Evolutionary conservation across 768 basidiomycete genomes (phyloP).

Genomic region (Leccinum barrowsii): DNA sequence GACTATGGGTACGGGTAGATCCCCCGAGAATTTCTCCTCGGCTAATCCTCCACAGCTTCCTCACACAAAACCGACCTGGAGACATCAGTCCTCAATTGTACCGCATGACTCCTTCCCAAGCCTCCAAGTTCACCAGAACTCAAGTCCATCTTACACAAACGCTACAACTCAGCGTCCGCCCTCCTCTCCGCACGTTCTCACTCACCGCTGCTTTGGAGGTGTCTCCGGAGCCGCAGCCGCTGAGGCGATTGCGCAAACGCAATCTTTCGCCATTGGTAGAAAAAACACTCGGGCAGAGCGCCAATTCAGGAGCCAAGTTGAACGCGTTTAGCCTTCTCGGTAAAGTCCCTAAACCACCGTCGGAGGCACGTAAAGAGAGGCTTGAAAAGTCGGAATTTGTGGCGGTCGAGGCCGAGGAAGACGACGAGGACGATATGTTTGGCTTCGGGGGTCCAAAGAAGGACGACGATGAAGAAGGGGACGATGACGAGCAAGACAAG

Average conservation of each 20-base stretch:
- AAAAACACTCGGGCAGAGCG: constrained; percentile 2
- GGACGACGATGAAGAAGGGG: constrained; percentile 52
- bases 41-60: constrained; percentile 46
- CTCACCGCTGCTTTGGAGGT: constrained; percentile 19
- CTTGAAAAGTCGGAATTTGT: constrained; percentile 58
- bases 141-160: constrained; percentile 17
- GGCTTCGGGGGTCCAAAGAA: constrained; percentile 49
- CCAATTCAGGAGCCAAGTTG: constrained; percentile 11
- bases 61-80: constrained; percentile 68
- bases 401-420: constrained; percentile 74
- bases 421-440: constrained; percentile 72
- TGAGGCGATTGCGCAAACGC: constrained; percentile 28
- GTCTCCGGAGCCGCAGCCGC: constrained; percentile 20
- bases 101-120: constrained; percentile 42
- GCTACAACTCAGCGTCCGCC: constrained; percentile 13
- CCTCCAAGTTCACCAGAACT: constrained; percentile 20
- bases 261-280: constrained; percentile 27
- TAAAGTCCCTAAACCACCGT: constrained; percentile 20
- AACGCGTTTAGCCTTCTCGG: constrained; percentile 51
- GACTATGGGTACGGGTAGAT: constrained; percentile 59
- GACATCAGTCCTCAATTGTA: constrained; percentile 48
- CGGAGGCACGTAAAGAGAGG: constrained; percentile 30
- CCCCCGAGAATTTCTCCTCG: not conserved
- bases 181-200: constrained; percentile 31
- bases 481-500: constrained; percentile 62